phyloP scores from a whole-genome alignment of 1,284 basidiomycete genomes.

The Pseudozyma thailandica region DNA sequence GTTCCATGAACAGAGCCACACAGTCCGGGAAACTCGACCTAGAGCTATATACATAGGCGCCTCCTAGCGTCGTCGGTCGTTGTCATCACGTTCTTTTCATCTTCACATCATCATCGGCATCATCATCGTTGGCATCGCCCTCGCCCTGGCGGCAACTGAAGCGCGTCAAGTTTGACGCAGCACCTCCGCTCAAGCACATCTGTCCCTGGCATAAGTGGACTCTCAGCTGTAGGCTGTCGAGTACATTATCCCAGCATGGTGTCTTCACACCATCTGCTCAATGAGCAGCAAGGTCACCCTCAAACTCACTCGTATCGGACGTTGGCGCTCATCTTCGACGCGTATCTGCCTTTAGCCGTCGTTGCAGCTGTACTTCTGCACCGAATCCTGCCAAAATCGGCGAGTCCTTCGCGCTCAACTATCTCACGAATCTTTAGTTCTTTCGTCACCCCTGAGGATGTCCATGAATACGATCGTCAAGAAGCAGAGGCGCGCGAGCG shows the following conservation, averaged over 20 bases:
- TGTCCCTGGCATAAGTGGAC: too few species aligned
- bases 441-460: slow-evolving; percentile 29
- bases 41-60: background rate
- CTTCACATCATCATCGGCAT: too few species aligned
- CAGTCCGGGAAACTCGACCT: background rate
- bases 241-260: slow-evolving; percentile 2
- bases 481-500: slow-evolving; percentile 11
- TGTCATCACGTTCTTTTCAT: too few species aligned
- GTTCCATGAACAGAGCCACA: background rate
- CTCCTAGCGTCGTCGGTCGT: too few species aligned
- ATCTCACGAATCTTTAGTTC: slow-evolving; percentile 13
- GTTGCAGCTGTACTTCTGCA: slow-evolving; percentile 6
- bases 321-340: slow-evolving; percentile 18
- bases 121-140: too few species aligned
- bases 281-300: slow-evolving; percentile 4
- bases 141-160: too few species aligned
- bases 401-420: slow-evolving; percentile 1
- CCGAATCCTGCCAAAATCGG: slow-evolving; percentile 10
- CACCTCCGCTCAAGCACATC: too few species aligned
- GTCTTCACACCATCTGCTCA: background rate
- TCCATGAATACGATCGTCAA: slow-evolving; percentile 26
- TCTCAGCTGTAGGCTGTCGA: background rate
- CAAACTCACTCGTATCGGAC: slow-evolving; percentile 7
- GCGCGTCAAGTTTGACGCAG: too few species aligned
- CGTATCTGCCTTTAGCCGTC: slow-evolving; percentile 21